Percentiles rank a stretch among this genome's conserved stretches.
phyloP scores from a whole-genome alignment of 2,329 filamentous ascomycete species.

The Neurospora sp. region DNA sequence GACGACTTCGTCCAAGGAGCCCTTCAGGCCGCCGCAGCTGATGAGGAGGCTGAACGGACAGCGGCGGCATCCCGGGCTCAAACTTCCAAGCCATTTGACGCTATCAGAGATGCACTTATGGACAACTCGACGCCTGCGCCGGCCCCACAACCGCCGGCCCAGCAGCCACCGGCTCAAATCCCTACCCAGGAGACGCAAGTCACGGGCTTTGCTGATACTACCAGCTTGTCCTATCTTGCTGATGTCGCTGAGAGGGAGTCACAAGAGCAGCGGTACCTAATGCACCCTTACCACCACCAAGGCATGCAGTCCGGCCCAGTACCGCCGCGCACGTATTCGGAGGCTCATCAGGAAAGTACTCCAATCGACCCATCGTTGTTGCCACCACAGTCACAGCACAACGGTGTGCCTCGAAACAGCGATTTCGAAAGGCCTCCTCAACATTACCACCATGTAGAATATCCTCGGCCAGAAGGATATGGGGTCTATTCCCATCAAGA shows the following conservation, averaged over 20 bases:
- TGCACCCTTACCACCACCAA: background rate
- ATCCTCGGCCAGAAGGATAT: slow-evolving; percentile 4
- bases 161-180: background rate
- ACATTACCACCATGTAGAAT: slow-evolving; percentile 2
- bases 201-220: slow-evolving; percentile 13
- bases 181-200: background rate
- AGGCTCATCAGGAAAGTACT: background rate
- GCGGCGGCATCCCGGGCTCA: slow-evolving; percentile 10
- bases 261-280: background rate
- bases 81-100: slow-evolving; percentile 32
- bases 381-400: slow-evolving; percentile 2
- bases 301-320: background rate
- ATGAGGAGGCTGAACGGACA: slow-evolving; percentile 14
- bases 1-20: slow-evolving; percentile 11
- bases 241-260: slow-evolving; percentile 19
- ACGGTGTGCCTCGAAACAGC: background rate
- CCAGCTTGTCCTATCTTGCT: slow-evolving; percentile 23
- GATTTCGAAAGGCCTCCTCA: background rate
- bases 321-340: background rate
- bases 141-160: slow-evolving; percentile 3
- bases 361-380: slow-evolving; percentile 2
- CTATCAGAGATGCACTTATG: slow-evolving; percentile 34
- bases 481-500: slow-evolving; percentile 8
- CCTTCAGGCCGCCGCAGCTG: slow-evolving; percentile 14
- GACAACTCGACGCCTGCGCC: slow-evolving; percentile 20